These are phyloP conservation scores for Saksenaea vasiformis DNA, from an alignment of 371 early-diverging fungal genomes.

Conservation along the genomic window DNA sequence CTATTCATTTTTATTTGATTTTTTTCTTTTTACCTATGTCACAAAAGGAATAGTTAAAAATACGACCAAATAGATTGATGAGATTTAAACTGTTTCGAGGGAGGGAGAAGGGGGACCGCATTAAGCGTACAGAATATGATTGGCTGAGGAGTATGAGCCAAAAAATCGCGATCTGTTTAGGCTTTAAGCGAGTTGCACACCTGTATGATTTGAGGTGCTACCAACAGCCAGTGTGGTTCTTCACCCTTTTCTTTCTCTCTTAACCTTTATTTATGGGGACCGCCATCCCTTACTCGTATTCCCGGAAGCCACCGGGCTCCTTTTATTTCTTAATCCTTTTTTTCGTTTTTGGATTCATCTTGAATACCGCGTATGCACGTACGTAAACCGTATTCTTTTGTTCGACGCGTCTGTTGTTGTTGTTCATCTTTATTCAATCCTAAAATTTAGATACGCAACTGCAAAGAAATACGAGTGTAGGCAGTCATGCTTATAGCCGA, in stretches of 20 bases:
- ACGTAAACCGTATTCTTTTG: too few relatives aligned
- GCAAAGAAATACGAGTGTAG: too few relatives aligned
- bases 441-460: neutral
- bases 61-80: neutral
- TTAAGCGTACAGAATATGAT: neutral
- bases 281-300: neutral
- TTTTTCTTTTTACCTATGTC: neutral
- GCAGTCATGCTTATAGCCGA: neutral
- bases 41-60: neutral
- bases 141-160: neutral
- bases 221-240: neutral
- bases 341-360: neutral
- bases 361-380: neutral
- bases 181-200: constrained; percentile 10
- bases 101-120: neutral
- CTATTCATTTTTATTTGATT: neutral
- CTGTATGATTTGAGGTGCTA: constrained; percentile 6
- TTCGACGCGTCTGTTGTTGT: constrained; percentile 3
- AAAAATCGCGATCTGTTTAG: constrained; percentile 5
- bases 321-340: neutral
- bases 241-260: neutral
- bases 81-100: neutral
- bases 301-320: neutral
- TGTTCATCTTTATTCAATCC: neutral
- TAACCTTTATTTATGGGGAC: neutral